Percentiles rank a stretch among this genome's conserved stretches.
Conservation (phyloP, 768 basidiomycete species). For the Mycena indigotica region DNA sequence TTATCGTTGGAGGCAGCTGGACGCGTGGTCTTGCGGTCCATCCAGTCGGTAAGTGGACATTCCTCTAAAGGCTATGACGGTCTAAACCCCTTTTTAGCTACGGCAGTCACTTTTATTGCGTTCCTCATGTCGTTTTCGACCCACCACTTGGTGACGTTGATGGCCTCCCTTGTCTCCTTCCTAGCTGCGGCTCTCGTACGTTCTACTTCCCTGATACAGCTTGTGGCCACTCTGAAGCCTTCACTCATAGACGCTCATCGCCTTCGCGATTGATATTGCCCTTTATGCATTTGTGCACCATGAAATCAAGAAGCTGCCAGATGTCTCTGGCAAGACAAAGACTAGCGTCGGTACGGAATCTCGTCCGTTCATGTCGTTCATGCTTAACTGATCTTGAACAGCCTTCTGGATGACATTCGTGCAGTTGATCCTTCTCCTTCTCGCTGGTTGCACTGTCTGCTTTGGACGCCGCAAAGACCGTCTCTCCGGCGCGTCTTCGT, state of each 20-base stretch:
- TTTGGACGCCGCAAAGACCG: slow-evolving; percentile 64
- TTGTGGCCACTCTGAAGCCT: not conserved
- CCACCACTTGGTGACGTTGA: slow-evolving; percentile 56
- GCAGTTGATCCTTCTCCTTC: slow-evolving; percentile 59
- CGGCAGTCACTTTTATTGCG: slow-evolving; percentile 64
- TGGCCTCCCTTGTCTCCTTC: slow-evolving; percentile 70
- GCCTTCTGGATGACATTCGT: slow-evolving; percentile 80
- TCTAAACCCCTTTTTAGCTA: slow-evolving; percentile 33
- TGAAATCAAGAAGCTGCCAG: slow-evolving; percentile 52
- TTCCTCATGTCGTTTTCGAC: slow-evolving; percentile 63
- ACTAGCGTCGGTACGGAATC: slow-evolving; percentile 61
- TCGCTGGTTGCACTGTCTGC: slow-evolving; percentile 72
- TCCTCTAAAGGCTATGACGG: not conserved
- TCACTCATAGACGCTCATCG: slow-evolving; percentile 57
- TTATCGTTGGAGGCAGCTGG: slow-evolving; percentile 58
- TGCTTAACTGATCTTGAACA: slow-evolving; percentile 23
- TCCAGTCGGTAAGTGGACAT: slow-evolving; percentile 61
- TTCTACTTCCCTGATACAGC: not conserved
- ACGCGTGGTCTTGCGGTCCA: slow-evolving; percentile 76
- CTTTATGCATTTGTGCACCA: slow-evolving; percentile 65
- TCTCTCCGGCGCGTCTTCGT: slow-evolving; percentile 43
- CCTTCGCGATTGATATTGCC: slow-evolving; percentile 78
- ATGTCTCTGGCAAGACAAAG: slow-evolving; percentile 47
- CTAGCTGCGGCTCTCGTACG: slow-evolving; percentile 58
- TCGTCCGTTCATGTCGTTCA: slow-evolving; percentile 6